These are phyloP conservation scores for Cyberlindnera xylosilytica DNA, from an alignment of 805 yeast species.

Conservation along the genomic window DNA sequence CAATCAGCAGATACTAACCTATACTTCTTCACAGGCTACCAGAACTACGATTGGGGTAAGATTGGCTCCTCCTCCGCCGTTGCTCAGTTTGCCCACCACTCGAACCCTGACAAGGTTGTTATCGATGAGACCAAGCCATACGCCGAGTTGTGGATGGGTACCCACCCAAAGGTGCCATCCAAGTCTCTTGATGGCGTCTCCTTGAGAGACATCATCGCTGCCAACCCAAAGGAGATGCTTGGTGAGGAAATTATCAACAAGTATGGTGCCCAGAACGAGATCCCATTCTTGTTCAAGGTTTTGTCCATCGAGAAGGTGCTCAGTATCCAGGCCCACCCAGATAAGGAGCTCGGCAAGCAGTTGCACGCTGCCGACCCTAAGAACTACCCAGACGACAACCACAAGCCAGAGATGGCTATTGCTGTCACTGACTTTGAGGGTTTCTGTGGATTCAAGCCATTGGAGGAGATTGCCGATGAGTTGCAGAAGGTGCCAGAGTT, in stretches of 20 bases:
- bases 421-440: conserved; percentile 97
- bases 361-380: conserved; percentile 82
- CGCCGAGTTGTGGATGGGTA: conserved; percentile 99
- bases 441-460: conserved; percentile 96
- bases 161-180: conserved; percentile 91
- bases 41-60: conserved; percentile 87
- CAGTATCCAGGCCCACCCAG: conserved; percentile 97
- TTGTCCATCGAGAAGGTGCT: conserved; percentile 89
- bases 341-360: conserved; percentile 74
- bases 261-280: conserved; percentile 65
- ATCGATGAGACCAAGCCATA: conserved; percentile 81
- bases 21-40: conserved; percentile 46
- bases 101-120: conserved; percentile 52
- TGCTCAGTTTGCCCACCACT: conserved; percentile 76
- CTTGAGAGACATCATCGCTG: conserved; percentile 64
- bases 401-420: conserved; percentile 99
- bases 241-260: conserved; percentile 56
- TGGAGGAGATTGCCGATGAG: conserved; percentile 67
- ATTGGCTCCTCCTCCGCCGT: conserved; percentile 83
- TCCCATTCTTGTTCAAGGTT: conserved; percentile 93
- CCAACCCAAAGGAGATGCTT: conserved; percentile 55
- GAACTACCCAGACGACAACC: conserved; percentile 96
- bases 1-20: not conserved
- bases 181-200: conserved; percentile 49
- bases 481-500: conserved; percentile 78